These are phyloP conservation scores for Protomyces inundatus DNA, from an alignment of 1,139 yeast species.

Conservation along the genomic window DNA sequence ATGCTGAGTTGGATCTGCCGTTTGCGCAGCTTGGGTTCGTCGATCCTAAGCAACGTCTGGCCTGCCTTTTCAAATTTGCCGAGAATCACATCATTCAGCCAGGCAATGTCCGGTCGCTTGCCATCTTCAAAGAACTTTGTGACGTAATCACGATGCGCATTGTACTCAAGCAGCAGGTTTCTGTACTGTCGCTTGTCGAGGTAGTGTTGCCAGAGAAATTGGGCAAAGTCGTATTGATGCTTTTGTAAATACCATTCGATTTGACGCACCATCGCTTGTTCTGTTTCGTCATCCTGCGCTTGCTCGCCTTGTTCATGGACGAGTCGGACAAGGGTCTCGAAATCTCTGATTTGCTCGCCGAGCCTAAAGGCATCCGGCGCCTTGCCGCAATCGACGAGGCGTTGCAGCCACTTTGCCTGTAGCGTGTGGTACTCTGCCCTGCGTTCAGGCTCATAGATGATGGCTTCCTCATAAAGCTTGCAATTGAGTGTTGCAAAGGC, in stretches of 20 bases:
- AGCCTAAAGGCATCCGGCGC: slow-evolving; percentile 55
- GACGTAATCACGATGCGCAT: slow-evolving; percentile 50
- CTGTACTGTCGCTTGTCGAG: slow-evolving; percentile 52
- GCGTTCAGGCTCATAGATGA: slow-evolving; percentile 27
- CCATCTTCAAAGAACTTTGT: slow-evolving; percentile 50
- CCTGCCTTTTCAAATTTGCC: slow-evolving; percentile 52
- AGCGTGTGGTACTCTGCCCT: slow-evolving; percentile 33
- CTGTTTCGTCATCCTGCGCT: slow-evolving; percentile 35
- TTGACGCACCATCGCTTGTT: slow-evolving; percentile 36
- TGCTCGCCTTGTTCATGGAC: slow-evolving; percentile 31
- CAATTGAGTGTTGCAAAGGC: slow-evolving; percentile 37
- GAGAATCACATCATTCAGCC: slow-evolving; percentile 64
- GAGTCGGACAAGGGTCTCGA: slow-evolving; percentile 60
- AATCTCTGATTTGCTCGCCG: slow-evolving; percentile 63
- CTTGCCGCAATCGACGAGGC: slow-evolving; percentile 48
- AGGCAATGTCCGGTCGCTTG: slow-evolving; percentile 56
- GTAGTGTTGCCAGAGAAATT: slow-evolving; percentile 57
- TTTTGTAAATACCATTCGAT: slow-evolving; percentile 54
- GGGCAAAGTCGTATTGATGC: slow-evolving; percentile 67
- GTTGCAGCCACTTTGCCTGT: slow-evolving; percentile 52
- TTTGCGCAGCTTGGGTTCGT: slow-evolving; percentile 46
- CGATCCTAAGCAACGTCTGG: slow-evolving; percentile 44
- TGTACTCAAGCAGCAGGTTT: slow-evolving; percentile 54
- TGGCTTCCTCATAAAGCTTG: slow-evolving; percentile 35
- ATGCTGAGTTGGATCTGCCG: slow-evolving; percentile 60